phyloP scores from a whole-genome alignment of 192 early-diverging fungal species.

The Entomortierella lignicola region DNA sequence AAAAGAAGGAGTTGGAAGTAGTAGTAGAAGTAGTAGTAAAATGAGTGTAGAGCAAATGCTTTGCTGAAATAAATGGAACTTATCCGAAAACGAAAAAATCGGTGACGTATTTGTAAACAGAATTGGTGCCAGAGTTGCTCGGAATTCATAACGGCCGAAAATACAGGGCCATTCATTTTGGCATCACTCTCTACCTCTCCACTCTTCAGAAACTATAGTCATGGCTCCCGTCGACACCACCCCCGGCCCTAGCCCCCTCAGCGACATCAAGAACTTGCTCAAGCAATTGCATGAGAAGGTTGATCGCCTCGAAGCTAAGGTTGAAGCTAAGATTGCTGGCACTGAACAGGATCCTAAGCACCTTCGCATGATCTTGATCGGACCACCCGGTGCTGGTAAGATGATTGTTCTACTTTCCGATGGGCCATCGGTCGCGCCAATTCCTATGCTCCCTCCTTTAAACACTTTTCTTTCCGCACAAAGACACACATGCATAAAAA shows the following conservation, averaged over 20 bases:
- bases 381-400: conserved; percentile 89
- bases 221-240: conserved; percentile 13
- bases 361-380: conserved; percentile 89
- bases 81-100: too few species aligned
- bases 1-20: neutral
- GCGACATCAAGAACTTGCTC: conserved; percentile 55
- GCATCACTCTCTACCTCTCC: neutral
- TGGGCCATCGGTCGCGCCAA: neutral
- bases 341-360: conserved; percentile 50
- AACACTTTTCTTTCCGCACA: neutral
- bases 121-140: too few species aligned
- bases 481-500: neutral
- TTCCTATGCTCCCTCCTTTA: conserved; percentile 3
- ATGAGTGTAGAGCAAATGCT: conserved; percentile 23
- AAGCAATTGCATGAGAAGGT: conserved; percentile 52
- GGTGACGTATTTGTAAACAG: too few species aligned
- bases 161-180: neutral
- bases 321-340: conserved; percentile 13
- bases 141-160: neutral
- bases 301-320: conserved; percentile 5
- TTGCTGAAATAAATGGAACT: conserved; percentile 2
- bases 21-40: conserved; percentile 2
- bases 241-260: conserved; percentile 40
- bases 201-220: neutral
- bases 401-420: conserved; percentile 20